A percentile compares a stretch with the other conserved stretches of the same genome.
These are phyloP conservation scores for Dicorynia guianensis DNA, from an alignment of 306 rosid genomes.

Conservation along the genomic window DNA sequence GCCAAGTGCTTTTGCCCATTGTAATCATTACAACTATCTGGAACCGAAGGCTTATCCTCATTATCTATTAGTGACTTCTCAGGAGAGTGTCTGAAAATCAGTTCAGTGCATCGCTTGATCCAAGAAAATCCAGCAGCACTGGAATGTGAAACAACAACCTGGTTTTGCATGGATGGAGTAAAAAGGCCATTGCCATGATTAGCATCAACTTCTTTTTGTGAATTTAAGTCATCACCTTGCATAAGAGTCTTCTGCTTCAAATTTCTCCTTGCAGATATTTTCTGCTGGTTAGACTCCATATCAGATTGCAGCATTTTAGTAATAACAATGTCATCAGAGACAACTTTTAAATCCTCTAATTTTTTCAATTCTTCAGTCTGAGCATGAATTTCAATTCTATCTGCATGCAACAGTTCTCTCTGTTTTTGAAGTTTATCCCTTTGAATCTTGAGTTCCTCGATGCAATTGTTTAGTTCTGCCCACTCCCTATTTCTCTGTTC, in stretches of 20 bases:
- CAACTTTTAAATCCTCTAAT: slow-evolving; percentile 69
- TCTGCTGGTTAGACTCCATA: slow-evolving; percentile 54
- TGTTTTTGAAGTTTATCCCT: slow-evolving; percentile 88
- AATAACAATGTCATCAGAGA: slow-evolving; percentile 62
- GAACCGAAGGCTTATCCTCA: slow-evolving; percentile 42
- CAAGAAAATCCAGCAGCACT: slow-evolving; percentile 70
- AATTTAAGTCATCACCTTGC: slow-evolving; percentile 40
- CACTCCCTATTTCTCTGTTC: slow-evolving; percentile 85
- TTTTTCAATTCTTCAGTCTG: slow-evolving; percentile 80
- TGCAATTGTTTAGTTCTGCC: slow-evolving; percentile 84
- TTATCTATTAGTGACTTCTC: slow-evolving; percentile 47
- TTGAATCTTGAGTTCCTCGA: slow-evolving; percentile 86
- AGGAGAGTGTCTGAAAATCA: slow-evolving; percentile 72
- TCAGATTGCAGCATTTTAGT: slow-evolving; percentile 64
- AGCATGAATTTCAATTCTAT: slow-evolving; percentile 72
- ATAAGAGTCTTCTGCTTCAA: slow-evolving; percentile 50
- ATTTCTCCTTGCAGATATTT: slow-evolving; percentile 52
- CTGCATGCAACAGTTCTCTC: slow-evolving; percentile 86
- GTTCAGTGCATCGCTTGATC: slow-evolving; percentile 75
- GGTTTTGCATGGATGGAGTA: slow-evolving; percentile 55
- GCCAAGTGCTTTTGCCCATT: slow-evolving; percentile 40
- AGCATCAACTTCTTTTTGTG: slow-evolving; percentile 43
- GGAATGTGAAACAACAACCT: slow-evolving; percentile 52
- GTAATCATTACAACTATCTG: slow-evolving; percentile 43
- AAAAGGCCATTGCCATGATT: slow-evolving; percentile 50